Percentiles rank a stretch among this genome's conserved stretches.
These are phyloP conservation scores for Alternaria panax DNA, from an alignment of 2,329 filamentous ascomycete genomes.

Conservation along the genomic window DNA sequence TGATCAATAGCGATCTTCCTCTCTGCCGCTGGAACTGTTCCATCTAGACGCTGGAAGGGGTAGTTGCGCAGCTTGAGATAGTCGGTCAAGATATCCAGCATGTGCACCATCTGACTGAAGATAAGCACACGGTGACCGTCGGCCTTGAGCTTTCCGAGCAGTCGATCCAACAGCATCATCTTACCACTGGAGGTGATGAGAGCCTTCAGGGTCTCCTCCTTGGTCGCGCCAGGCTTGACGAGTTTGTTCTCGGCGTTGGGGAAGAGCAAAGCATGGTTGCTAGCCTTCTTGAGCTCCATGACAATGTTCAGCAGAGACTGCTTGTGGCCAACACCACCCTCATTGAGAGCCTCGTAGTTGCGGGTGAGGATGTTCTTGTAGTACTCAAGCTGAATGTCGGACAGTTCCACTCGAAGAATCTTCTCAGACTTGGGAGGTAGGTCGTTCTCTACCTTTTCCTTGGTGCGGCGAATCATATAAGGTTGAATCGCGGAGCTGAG, in stretches of 20 bases:
- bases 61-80: constrained; percentile 94
- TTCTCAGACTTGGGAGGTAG: constrained; percentile 97
- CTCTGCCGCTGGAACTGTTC: constrained; percentile 87
- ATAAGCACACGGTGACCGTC: constrained; percentile 96
- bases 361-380: constrained; percentile 98
- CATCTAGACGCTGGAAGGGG: constrained; percentile 92
- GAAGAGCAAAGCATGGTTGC: constrained; percentile 99
- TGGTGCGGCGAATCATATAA: constrained; percentile 93
- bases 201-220: constrained; percentile 90
- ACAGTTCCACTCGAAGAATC: constrained; percentile 96
- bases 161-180: constrained; percentile 97
- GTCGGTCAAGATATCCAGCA: constrained; percentile 94
- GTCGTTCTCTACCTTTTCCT: constrained; percentile 96
- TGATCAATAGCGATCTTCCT: constrained; percentile 96
- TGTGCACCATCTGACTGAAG: constrained; percentile 99
- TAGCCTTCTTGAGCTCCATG: constrained; percentile 99
- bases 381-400: constrained; percentile 95
- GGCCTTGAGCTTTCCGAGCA: constrained; percentile 90
- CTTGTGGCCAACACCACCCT: constrained; percentile 88
- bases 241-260: constrained; percentile 91
- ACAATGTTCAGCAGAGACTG: constrained; percentile 97
- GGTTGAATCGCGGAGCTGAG: constrained; percentile 88
- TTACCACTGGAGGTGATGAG: constrained; percentile 98
- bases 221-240: constrained; percentile 77
- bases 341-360: constrained; percentile 93